Base-by-base conservation (phyloP, 257 asterid genomes). In the Petrea volubilis region DNA sequence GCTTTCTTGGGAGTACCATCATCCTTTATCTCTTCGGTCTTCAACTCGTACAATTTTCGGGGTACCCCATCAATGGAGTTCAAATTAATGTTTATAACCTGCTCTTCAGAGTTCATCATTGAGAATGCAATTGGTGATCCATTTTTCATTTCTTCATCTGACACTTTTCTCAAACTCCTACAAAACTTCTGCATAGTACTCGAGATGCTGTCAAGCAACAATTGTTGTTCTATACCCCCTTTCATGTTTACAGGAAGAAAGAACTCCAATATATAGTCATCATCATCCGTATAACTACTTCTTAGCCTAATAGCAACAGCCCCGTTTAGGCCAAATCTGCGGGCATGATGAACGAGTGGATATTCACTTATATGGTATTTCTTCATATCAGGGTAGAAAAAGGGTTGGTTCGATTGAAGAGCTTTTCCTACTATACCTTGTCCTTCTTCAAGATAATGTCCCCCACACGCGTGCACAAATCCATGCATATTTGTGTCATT, bases 291-390 rank as follows among this genome's bases (percentile, higher is more conserved):
- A 50, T 79, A 74, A 7, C 71, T 70, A 69, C 93, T 92, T 63
- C 88, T 81, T 46, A 92, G 77, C 81, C 86, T 80, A 47, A 86
- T 82, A 2, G 96, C 96, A 31, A 88, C 91, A 50, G 85, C 96
- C n/a, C 90, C 87, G 60, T 76, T 82, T 10, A 92, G 82, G 60
- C 88, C 81, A 50, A 79, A 83, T 61, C 78, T 92, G 5, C 96
- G 92, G 38, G 98, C 96, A 63, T 92, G 98, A 67, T 92, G 96
- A 76, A 85, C 98, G 1, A 88, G 85, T 7, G 96, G 94, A 80
- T 92, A 90, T 41, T 90, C 90, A 63, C 82, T 83, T 69, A 90
- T 82, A 67, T 86, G 81, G 52, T 78, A 88, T 55, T 85, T 85
- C 77, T 83, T 90, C 49, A 90, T 86, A 53, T 92, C 91, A 5